Conservation (phyloP, 2,329 filamentous ascomycete genomes). For the Didymella segeticola region DNA sequence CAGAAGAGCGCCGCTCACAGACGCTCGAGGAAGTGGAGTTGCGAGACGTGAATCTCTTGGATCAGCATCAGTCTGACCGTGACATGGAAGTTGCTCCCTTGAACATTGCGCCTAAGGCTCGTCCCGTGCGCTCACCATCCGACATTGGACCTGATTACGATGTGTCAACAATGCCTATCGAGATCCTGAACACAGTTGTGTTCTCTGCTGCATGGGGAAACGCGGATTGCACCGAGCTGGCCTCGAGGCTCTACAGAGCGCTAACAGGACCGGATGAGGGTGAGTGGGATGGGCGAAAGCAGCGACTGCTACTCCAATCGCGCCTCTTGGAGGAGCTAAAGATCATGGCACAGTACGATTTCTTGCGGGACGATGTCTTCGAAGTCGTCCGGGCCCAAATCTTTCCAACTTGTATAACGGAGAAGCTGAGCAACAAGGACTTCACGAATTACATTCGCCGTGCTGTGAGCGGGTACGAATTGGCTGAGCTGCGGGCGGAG, state of each 20-base stretch:
- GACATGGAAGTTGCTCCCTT: neutral
- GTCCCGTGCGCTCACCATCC: neutral
- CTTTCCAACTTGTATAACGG: neutral
- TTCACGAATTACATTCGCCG: neutral
- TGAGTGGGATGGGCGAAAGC: neutral
- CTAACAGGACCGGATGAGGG: neutral
- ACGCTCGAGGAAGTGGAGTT: neutral
- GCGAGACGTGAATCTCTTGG: neutral
- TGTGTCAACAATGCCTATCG: neutral
- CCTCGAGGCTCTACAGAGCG: neutral
- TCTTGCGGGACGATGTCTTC: neutral
- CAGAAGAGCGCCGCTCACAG: neutral
- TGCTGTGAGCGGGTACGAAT: neutral
- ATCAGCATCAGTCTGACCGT: neutral
- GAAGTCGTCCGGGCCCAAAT: neutral
- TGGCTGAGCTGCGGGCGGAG: neutral
- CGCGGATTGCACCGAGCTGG: neutral
- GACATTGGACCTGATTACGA: neutral
- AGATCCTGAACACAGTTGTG: neutral
- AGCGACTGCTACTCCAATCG: neutral
- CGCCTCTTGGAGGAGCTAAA: slow-evolving; percentile 2
- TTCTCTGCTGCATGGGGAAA: slow-evolving; percentile 2
- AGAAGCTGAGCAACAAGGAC: neutral
- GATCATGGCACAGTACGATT: neutral
- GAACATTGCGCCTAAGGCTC: neutral